These are phyloP conservation scores for Capsicum chinense DNA, from an alignment of 257 asterid species.

Conservation along the genomic window DNA sequence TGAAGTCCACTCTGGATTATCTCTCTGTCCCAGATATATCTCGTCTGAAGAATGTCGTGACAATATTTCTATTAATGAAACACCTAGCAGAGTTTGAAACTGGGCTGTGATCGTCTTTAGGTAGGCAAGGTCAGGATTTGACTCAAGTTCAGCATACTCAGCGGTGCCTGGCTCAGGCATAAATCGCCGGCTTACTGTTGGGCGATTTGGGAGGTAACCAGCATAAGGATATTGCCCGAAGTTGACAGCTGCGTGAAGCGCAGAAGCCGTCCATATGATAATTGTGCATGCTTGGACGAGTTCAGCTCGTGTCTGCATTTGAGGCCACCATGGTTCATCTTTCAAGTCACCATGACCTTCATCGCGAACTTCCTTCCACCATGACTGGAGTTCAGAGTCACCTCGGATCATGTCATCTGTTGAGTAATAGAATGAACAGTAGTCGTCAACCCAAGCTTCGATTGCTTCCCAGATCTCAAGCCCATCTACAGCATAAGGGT, in stretches of 20 bases:
- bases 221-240: constrained; percentile 50
- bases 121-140: constrained; percentile 39
- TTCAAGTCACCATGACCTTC: constrained; percentile 47
- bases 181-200: constrained; percentile 39
- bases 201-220: constrained; percentile 47
- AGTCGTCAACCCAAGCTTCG: constrained; percentile 39
- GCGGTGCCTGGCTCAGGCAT: constrained; percentile 49
- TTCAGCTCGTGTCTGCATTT: constrained; percentile 40
- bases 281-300: constrained; percentile 33
- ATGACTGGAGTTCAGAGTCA: constrained; percentile 44
- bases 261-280: constrained; percentile 47
- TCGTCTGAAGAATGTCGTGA: constrained; percentile 46
- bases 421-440: constrained; percentile 39
- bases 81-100: constrained; percentile 41
- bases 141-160: constrained; percentile 41
- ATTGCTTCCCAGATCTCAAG: constrained; percentile 47
- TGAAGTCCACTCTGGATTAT: constrained; percentile 41
- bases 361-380: constrained; percentile 42
- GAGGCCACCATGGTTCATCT: constrained; percentile 45
- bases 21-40: constrained; percentile 46
- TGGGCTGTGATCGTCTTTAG: constrained; percentile 43
- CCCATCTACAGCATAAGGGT: constrained; percentile 48
- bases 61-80: constrained; percentile 41
- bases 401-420: constrained; percentile 35
- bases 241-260: constrained; percentile 47